Percentiles rank a stretch among this genome's conserved stretches.
Evolutionary conservation across 129 eudicot species (phyloP).

Genomic region (Ambrosia trifida): DNA sequence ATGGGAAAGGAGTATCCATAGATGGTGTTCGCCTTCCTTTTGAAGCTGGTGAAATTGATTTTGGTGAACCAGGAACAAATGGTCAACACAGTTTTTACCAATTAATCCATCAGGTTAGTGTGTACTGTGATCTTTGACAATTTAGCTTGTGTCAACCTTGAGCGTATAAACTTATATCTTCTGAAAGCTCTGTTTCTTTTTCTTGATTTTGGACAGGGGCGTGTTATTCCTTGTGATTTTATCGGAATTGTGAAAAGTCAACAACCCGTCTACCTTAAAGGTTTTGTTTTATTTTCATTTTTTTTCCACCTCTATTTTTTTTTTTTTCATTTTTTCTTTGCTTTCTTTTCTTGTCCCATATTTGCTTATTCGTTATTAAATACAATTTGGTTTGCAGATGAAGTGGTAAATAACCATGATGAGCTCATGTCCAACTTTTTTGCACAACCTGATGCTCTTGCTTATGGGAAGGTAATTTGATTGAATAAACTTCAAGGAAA

Average conservation of each 20-base stretch:
- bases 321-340: background rate
- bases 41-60: slow-evolving; percentile 97
- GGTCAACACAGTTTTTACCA: slow-evolving; percentile 99
- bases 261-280: slow-evolving; percentile 96
- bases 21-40: slow-evolving; percentile 92
- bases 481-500: slow-evolving; percentile 6
- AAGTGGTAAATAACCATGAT: slow-evolving; percentile 93
- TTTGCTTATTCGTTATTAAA: slow-evolving; percentile 2
- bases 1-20: slow-evolving; percentile 96
- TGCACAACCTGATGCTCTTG: slow-evolving; percentile 99
- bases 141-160: slow-evolving; percentile 2
- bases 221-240: slow-evolving; percentile 97
- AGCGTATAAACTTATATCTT: background rate
- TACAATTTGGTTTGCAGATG: slow-evolving; percentile 54
- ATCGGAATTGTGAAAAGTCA: slow-evolving; percentile 94
- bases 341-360: background rate
- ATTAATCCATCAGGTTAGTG: slow-evolving; percentile 89
- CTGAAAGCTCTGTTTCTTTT: slow-evolving; percentile 25
- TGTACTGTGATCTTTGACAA: slow-evolving; percentile 1
- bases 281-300: slow-evolving; percentile 30
- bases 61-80: slow-evolving; percentile 99
- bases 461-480: slow-evolving; percentile 85
- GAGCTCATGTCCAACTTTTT: slow-evolving; percentile 99
- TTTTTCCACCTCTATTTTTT: background rate
- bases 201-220: slow-evolving; percentile 64